These are phyloP conservation scores for Castanopsis chinensis DNA, from an alignment of 306 rosid genomes.

Conservation along the genomic window DNA sequence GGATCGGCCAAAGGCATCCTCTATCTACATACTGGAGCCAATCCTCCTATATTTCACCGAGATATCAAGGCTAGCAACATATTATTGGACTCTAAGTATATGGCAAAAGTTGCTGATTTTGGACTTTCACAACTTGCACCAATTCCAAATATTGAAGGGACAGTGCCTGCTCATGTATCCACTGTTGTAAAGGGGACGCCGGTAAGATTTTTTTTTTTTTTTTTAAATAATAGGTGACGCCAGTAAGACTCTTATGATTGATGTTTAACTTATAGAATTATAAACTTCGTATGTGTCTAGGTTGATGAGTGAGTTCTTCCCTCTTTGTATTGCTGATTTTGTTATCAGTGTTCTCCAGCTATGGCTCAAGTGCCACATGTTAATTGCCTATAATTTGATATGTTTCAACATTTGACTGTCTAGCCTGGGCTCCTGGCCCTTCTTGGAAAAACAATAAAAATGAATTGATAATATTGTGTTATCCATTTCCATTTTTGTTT, in stretches of 20 bases:
- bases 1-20: conserved; percentile 84
- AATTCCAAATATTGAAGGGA: conserved; percentile 55
- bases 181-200: conserved; percentile 95
- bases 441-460: no score
- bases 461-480: no score
- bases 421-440: no score
- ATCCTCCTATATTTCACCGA: conserved; percentile 93
- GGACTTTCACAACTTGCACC: conserved; percentile 91
- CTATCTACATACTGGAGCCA: conserved; percentile 86
- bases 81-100: conserved; percentile 64
- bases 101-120: conserved; percentile 85
- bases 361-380: no score
- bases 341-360: no score
- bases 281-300: background rate
- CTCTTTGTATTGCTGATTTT: no score
- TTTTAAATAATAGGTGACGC: conserved; percentile 50
- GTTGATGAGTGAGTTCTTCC: no score
- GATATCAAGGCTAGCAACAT: conserved; percentile 91
- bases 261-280: background rate
- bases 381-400: no score
- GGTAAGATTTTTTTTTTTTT: conserved; percentile 46
- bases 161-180: conserved; percentile 57
- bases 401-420: no score
- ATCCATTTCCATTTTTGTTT: no score
- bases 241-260: conserved; percentile 42